These are phyloP conservation scores for Setaria viridis DNA, from an alignment of 202 grass and related monocot species.

Conservation along the genomic window DNA sequence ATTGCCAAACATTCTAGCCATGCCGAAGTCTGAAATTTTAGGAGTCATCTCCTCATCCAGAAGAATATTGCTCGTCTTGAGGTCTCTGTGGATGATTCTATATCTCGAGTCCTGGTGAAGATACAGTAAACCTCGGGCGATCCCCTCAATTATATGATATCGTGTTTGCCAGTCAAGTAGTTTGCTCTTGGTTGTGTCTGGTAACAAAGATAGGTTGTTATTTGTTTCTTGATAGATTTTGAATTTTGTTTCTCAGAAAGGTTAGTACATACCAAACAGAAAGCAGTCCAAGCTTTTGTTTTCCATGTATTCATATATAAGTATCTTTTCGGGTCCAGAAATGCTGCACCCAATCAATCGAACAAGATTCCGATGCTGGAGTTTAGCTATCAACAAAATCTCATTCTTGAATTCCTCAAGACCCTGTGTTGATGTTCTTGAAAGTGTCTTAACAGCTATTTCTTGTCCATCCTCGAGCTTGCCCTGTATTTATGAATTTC, in stretches of 20 bases:
- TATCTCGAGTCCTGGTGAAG: constrained; percentile 72
- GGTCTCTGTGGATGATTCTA: constrained; percentile 66
- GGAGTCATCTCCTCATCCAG: constrained; percentile 70
- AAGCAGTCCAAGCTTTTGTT: constrained; percentile 73
- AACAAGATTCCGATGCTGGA: constrained; percentile 73
- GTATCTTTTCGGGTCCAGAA: constrained; percentile 65
- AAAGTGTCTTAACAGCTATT: constrained; percentile 67
- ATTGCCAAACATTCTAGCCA: constrained; percentile 65
- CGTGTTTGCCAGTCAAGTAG: constrained; percentile 58
- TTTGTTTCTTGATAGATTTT: not conserved
- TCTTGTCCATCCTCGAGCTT: constrained; percentile 63
- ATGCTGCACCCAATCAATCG: constrained; percentile 57
- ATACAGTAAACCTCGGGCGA: constrained; percentile 62
- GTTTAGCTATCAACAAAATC: constrained; percentile 67
- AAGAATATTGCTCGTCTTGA: constrained; percentile 71
- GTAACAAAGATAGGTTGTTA: constrained; percentile 2
- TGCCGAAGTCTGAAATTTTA: constrained; percentile 74
- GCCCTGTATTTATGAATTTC: constrained; percentile 40
- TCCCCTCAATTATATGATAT: constrained; percentile 64
- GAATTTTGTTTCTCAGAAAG: constrained; percentile 9
- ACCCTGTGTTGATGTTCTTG: constrained; percentile 58
- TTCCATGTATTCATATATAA: constrained; percentile 67
- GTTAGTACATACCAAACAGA: constrained; percentile 51
- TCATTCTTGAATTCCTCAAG: constrained; percentile 73
- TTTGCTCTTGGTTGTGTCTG: constrained; percentile 49